Base-by-base conservation (phyloP, 2,329 filamentous ascomycete species). In the Mariannaea elegans region DNA sequence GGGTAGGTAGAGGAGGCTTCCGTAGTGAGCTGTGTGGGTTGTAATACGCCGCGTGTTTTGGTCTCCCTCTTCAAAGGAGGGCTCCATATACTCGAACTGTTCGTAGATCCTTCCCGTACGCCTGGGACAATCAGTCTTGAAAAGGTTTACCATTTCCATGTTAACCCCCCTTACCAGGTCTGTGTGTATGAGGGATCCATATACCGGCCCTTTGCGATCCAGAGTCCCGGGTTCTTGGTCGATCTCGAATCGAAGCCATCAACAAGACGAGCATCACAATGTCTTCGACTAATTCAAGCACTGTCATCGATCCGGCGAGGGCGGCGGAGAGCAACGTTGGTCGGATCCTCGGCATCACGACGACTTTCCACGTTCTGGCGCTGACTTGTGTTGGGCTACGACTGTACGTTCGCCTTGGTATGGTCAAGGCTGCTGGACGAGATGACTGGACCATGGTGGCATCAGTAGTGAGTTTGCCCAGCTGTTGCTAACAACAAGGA, bases 381-480 rank as follows among this genome's bases (percentile, higher is more conserved):
- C n/a, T 61, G 1, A 29, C 47, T 2, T 36, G 47, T n/a, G 50
- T 61, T 12, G 32, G 39, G 19, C 32, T 63, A 2, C 50, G 63
- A 16, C 42, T 65, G 18, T 65, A 61, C 29, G 58, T 61, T 9
- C 61, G 61, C 2, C 31, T 65, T 3, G 46, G 50, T 7, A 52
- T 61, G 44, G 38, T 55, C 31, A 61, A 61, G 44, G 52, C 48
- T 13, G 56, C 44, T 8, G 58, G 51, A 14, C 61, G 61, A 23
- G 63, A 65, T 42, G 63, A 65, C 52, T 63, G 61, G 54, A 56
- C 61, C 41, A 63, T 65, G 61, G 34, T 60, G 14, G 57, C 48
- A 10, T 49, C 53, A 19, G 44, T n/a, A n/a, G n/a, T n/a, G n/a
- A n/a, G n/a, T n/a, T n/a, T n/a, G n/a, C n/a, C n/a, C n/a, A n/a